phyloP scores from a whole-genome alignment of 768 basidiomycete species.

The Termitomyces sp. region DNA sequence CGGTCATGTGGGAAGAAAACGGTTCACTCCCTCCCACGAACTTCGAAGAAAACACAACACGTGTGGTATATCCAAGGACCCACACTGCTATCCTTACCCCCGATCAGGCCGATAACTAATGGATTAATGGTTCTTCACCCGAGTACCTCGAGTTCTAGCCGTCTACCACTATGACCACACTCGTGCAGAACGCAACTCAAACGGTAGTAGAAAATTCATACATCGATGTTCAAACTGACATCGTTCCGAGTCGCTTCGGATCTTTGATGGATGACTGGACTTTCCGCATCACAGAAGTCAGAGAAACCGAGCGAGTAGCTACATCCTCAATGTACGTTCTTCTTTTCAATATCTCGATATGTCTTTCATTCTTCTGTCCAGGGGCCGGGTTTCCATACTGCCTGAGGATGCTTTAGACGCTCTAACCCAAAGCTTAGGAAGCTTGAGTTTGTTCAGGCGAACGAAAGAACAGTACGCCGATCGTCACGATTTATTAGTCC shows the following conservation, averaged over 20 bases:
- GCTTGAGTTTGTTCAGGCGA: constrained; percentile 2
- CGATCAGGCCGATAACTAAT: constrained; percentile 5
- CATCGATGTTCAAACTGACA: background rate
- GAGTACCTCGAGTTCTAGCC: background rate
- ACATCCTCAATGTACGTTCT: background rate
- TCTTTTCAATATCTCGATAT: background rate
- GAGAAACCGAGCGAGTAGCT: background rate
- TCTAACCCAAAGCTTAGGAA: background rate
- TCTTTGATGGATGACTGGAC: background rate
- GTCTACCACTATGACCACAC: background rate
- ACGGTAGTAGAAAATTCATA: background rate
- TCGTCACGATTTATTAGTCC: background rate
- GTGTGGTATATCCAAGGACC: constrained; percentile 1
- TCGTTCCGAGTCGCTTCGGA: background rate
- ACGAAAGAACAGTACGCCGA: constrained; percentile 7
- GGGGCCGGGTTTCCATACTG: background rate
- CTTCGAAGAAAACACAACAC: too few species aligned
- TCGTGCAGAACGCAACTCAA: background rate
- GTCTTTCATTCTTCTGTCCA: background rate
- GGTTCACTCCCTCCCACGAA: too few species aligned
- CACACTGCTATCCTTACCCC: background rate
- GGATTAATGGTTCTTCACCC: background rate
- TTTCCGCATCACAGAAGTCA: background rate
- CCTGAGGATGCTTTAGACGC: background rate
- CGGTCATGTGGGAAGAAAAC: too few species aligned